Conservation (phyloP, 352 stramenopile genomes). For the Blastocystis sp. region DNA sequence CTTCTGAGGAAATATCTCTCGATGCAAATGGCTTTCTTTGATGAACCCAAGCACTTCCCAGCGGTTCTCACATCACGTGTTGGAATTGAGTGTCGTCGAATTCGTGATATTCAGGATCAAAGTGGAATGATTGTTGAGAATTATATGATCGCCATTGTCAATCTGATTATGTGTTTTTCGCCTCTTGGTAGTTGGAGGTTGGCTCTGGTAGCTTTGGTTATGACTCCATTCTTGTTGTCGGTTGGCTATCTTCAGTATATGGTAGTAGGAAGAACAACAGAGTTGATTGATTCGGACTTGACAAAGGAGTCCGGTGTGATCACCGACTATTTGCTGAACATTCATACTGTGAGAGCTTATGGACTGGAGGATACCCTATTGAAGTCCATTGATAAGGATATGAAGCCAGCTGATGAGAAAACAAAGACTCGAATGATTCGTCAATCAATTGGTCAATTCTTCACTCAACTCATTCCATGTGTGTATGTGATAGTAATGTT, state of each 20-base stretch:
- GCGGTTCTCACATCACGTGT: slow-evolving; percentile 5
- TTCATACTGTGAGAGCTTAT: slow-evolving; percentile 43
- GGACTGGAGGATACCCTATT: not conserved
- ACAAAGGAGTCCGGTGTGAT: not conserved
- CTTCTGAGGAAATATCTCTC: not conserved
- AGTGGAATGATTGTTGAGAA: slow-evolving; percentile 16
- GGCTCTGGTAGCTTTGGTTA: not conserved
- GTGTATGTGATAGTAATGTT: not conserved
- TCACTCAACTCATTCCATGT: slow-evolving; percentile 22
- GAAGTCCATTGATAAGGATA: not conserved
- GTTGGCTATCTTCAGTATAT: slow-evolving; percentile 10
- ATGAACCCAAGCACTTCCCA: slow-evolving; percentile 19
- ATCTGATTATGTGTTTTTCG: slow-evolving; percentile 9
- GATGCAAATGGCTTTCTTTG: slow-evolving; percentile 24
- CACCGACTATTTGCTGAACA: slow-evolving; percentile 54
- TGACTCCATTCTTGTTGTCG: slow-evolving; percentile 25
- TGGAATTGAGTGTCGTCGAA: slow-evolving; percentile 18
- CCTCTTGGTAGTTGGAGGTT: slow-evolving; percentile 14
- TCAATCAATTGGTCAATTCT: not conserved
- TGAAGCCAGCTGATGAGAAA: not conserved
- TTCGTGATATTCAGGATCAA: slow-evolving; percentile 26
- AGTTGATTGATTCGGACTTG: not conserved
- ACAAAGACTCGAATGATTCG: not conserved
- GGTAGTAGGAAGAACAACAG: not conserved
- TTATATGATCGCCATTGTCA: not conserved